Base-by-base conservation (phyloP, 2,329 filamentous ascomycete genomes). In the Lizonia empirigonia region DNA sequence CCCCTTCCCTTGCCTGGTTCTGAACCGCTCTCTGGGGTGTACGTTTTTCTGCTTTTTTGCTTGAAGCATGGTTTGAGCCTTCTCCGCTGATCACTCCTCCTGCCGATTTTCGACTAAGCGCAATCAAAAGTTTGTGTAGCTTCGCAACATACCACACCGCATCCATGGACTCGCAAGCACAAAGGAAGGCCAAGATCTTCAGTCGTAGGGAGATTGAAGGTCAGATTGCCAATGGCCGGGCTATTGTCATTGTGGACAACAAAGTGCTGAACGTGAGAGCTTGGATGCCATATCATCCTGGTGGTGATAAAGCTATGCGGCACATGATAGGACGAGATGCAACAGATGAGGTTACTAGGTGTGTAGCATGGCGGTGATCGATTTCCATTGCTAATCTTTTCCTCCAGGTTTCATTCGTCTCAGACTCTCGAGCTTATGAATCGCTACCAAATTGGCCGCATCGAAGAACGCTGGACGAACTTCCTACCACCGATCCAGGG, bases 261-360 rank as follows among this genome's bases (percentile, higher is more conserved):
- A 84, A 85, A 64, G 91, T 97, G 8, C 75, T 97, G 61, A 96
- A 91, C 76, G 86, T 91, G 24, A 93, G 97, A 73, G 82, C 87
- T 30, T 99, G 91, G 90, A 77, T 95, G 44, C 85, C 85, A 44
- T 97, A 89, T 68, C 94, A 97, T 67, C 94, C 94, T 10, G 94
- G 94, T 50, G 94, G 94, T 62, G 87, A 93, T 65, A 94, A 91
- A 75, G 84, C 93, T 46, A 95, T 99, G 59, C 79, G 85, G 70
- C 94, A 99, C 70, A 94, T 97, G 91, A 84, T 97, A 54, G 91
- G 91, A 55, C 85, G 88, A 75, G 91, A 96, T 83, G 93, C 91
- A 41, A 97, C 93, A 9, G 92, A 97, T 73, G 94, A 97, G 75
- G 87, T 97, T 55, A 90, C 88, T 72, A 90, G 87, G 90, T 97